These are phyloP conservation scores for Cercophora samala DNA, from an alignment of 495 filamentous ascomycete species.

Conservation along the genomic window DNA sequence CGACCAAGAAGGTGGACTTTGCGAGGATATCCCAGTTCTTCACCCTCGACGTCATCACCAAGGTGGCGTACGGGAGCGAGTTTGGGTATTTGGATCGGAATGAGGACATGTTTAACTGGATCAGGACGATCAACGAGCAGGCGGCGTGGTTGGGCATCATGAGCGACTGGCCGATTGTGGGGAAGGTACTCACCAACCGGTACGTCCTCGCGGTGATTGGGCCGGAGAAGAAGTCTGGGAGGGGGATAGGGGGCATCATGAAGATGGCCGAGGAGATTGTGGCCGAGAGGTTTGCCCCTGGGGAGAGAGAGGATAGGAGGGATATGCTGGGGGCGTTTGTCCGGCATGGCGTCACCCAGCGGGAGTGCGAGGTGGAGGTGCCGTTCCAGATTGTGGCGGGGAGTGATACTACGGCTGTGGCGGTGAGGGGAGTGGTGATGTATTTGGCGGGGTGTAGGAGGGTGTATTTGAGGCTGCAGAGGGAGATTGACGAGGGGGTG, in stretches of 20 bases:
- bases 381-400: conserved; percentile 54
- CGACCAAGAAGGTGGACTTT: conserved; percentile 36
- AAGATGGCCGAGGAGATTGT: neutral
- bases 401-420: conserved; percentile 61
- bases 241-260: conserved; percentile 40
- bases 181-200: conserved; percentile 31
- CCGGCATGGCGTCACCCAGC: conserved; percentile 28
- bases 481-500: conserved; percentile 51
- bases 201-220: conserved; percentile 55
- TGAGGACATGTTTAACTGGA: conserved; percentile 48
- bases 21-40: conserved; percentile 43
- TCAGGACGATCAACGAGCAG: conserved; percentile 35
- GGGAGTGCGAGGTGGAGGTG: conserved; percentile 37
- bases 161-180: conserved; percentile 31
- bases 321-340: conserved; percentile 28
- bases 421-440: conserved; percentile 51
- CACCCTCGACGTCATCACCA: conserved; percentile 50
- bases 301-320: conserved; percentile 7
- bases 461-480: conserved; percentile 52
- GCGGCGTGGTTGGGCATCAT: conserved; percentile 26
- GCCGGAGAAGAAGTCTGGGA: conserved; percentile 53
- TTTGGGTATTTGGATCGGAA: conserved; percentile 47
- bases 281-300: neutral
- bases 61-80: conserved; percentile 49
- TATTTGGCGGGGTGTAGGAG: conserved; percentile 45